These are phyloP conservation scores for Pseudevernia furfuracea DNA, from an alignment of 495 filamentous ascomycete genomes.

Conservation along the genomic window DNA sequence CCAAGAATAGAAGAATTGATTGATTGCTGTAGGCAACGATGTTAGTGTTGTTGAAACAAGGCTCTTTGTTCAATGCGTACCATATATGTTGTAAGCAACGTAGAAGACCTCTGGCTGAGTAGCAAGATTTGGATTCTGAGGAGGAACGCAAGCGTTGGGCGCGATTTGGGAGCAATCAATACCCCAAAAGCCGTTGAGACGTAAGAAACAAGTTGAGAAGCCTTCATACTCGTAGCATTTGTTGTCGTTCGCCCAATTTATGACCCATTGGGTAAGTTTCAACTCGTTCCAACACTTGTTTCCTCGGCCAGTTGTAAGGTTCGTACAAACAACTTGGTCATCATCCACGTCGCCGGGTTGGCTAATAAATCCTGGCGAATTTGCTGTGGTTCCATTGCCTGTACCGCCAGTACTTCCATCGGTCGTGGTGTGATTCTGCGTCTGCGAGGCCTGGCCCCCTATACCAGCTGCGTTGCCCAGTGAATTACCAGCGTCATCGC, in stretches of 20 bases:
- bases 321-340: constrained; percentile 11
- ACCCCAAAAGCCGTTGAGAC: constrained; percentile 12
- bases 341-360: constrained; percentile 3
- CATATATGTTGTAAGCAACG: constrained; percentile 15
- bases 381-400: background rate
- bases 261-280: constrained; percentile 7
- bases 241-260: constrained; percentile 8
- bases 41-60: background rate
- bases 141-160: constrained; percentile 9
- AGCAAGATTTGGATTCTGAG: background rate
- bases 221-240: constrained; percentile 15
- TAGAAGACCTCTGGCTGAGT: constrained; percentile 8
- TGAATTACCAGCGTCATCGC: background rate
- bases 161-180: constrained; percentile 15
- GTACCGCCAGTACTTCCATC: background rate
- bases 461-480: background rate
- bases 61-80: background rate
- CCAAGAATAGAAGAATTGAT: constrained; percentile 17
- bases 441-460: background rate
- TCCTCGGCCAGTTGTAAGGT: constrained; percentile 11
- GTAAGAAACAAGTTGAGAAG: constrained; percentile 16
- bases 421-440: background rate
- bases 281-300: constrained; percentile 13
- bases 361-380: constrained; percentile 7
- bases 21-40: constrained; percentile 4